A percentile compares a stretch with the other conserved stretches of the same genome.
These are phyloP conservation scores for Phyllachora maydis DNA, from an alignment of 2,329 filamentous ascomycete genomes.

Conservation along the genomic window DNA sequence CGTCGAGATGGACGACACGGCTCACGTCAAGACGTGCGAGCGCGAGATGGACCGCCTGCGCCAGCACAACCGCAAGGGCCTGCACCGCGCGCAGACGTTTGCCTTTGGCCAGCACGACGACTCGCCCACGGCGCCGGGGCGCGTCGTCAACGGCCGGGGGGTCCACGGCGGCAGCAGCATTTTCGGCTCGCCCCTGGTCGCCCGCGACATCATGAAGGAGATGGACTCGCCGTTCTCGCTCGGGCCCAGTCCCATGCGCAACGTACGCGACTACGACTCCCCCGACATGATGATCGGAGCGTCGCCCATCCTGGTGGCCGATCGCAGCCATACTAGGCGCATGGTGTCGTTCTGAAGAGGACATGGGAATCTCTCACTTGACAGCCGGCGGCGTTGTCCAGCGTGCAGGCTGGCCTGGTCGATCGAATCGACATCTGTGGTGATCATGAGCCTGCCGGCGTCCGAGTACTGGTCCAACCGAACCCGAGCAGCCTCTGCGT, in stretches of 20 bases:
- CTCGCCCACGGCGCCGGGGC: slow-evolving; percentile 34
- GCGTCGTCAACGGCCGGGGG: too few species aligned
- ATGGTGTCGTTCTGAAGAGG: slow-evolving; percentile 51
- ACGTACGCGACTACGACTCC: slow-evolving; percentile 5
- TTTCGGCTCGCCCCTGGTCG: too few species aligned
- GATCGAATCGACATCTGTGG: too few species aligned
- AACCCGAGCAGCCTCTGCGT: too few species aligned
- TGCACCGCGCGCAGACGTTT: slow-evolving; percentile 80
- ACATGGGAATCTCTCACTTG: slow-evolving; percentile 9
- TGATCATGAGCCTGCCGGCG: too few species aligned
- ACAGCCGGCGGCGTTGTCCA: too few species aligned
- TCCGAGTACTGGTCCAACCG: too few species aligned
- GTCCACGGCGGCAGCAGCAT: too few species aligned
- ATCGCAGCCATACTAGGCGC: slow-evolving; percentile 33
- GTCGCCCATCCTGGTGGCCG: slow-evolving; percentile 20
- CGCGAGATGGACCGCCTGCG: slow-evolving; percentile 86
- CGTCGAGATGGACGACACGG: slow-evolving; percentile 85
- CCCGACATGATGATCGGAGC: slow-evolving; percentile 14
- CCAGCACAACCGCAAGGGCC: slow-evolving; percentile 59
- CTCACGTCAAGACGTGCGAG: slow-evolving; percentile 84
- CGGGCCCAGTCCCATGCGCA: too few species aligned
- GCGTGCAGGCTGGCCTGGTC: too few species aligned
- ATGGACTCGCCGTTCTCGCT: too few species aligned
- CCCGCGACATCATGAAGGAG: too few species aligned
- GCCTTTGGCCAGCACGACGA: slow-evolving; percentile 65